phyloP scores from a whole-genome alignment of 2,329 filamentous ascomycete species.

The Aspergillus quadricinctus region DNA sequence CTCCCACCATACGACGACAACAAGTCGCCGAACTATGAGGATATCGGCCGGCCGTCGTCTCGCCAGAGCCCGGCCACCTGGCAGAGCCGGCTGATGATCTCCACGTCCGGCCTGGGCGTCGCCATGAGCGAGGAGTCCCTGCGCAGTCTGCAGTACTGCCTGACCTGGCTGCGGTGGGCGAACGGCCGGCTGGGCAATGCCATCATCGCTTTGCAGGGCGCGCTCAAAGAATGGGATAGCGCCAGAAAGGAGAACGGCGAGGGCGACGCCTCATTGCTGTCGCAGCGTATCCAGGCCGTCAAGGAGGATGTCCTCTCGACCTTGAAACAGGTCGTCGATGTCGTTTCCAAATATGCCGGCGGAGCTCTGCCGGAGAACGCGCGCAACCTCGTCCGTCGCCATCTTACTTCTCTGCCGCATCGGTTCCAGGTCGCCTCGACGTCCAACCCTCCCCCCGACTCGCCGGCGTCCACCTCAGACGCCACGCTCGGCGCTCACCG shows the following conservation, averaged over 20 bases:
- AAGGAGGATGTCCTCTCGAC: constrained; percentile 70
- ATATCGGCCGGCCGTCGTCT: constrained; percentile 41
- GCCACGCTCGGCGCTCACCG: constrained; percentile 62
- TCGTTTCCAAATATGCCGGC: constrained; percentile 86
- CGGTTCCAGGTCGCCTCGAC: constrained; percentile 72
- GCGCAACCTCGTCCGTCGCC: constrained; percentile 71
- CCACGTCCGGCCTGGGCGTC: constrained; percentile 83
- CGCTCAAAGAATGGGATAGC: constrained; percentile 76
- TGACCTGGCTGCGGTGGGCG: constrained; percentile 74
- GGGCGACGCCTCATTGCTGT: constrained; percentile 15
- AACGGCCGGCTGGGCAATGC: constrained; percentile 75
- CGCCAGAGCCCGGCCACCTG: constrained; percentile 48
- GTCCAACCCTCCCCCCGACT: constrained; percentile 32
- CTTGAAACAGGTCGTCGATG: constrained; percentile 74
- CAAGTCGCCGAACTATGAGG: constrained; percentile 70
- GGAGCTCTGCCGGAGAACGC: constrained; percentile 88
- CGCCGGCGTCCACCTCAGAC: constrained; percentile 35
- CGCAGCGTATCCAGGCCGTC: constrained; percentile 60
- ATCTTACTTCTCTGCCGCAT: constrained; percentile 78
- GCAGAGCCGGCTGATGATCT: constrained; percentile 82
- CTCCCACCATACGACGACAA: constrained; percentile 81
- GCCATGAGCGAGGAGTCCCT: constrained; percentile 88
- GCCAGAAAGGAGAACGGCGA: constrained; percentile 31
- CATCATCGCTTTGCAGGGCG: constrained; percentile 67
- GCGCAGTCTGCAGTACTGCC: constrained; percentile 76